A percentile compares a stretch with the other conserved stretches of the same genome.
Evolutionary conservation across 768 basidiomycete species (phyloP).

Genomic region (Pleurotus giganteus): DNA sequence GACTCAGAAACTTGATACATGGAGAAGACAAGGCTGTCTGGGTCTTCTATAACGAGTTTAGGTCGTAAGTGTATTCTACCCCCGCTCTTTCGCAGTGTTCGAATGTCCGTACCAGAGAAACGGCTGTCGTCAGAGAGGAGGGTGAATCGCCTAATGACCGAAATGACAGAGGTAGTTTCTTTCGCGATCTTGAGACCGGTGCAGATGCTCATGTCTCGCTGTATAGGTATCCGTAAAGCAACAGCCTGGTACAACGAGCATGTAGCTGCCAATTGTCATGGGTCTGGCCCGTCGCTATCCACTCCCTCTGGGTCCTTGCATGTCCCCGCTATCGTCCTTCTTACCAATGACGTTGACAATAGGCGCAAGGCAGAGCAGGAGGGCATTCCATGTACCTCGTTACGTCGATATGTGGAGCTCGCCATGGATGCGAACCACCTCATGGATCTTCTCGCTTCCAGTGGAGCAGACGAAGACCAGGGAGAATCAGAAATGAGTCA

Average conservation of each 20-base stretch:
- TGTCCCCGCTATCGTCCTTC: slow-evolving; percentile 56
- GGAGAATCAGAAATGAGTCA: background rate
- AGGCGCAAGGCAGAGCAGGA: slow-evolving; percentile 68
- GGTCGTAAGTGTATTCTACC: slow-evolving; percentile 54
- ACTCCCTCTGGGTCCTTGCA: background rate
- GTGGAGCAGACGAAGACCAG: slow-evolving; percentile 47
- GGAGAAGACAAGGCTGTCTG: slow-evolving; percentile 84
- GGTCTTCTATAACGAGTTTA: slow-evolving; percentile 86
- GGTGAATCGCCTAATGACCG: slow-evolving; percentile 89
- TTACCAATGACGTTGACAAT: slow-evolving; percentile 91
- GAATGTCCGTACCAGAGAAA: slow-evolving; percentile 51
- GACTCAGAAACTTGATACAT: slow-evolving; percentile 80
- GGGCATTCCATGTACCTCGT: slow-evolving; percentile 66
- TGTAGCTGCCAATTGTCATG: slow-evolving; percentile 37
- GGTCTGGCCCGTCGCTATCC: slow-evolving; percentile 53
- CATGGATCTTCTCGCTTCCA: slow-evolving; percentile 77
- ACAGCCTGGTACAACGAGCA: slow-evolving; percentile 85
- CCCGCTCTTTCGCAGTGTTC: background rate
- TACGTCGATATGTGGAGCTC: slow-evolving; percentile 79
- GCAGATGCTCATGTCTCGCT: background rate
- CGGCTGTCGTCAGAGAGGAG: slow-evolving; percentile 73
- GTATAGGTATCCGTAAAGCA: slow-evolving; percentile 81
- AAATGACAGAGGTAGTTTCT: slow-evolving; percentile 82
- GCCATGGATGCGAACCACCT: slow-evolving; percentile 62
- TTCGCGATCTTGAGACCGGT: background rate